Percentiles rank a stretch among this genome's conserved stretches.
Conservation (phyloP, 176 grass and related monocot genomes). For the Raddia distichophylla region DNA sequence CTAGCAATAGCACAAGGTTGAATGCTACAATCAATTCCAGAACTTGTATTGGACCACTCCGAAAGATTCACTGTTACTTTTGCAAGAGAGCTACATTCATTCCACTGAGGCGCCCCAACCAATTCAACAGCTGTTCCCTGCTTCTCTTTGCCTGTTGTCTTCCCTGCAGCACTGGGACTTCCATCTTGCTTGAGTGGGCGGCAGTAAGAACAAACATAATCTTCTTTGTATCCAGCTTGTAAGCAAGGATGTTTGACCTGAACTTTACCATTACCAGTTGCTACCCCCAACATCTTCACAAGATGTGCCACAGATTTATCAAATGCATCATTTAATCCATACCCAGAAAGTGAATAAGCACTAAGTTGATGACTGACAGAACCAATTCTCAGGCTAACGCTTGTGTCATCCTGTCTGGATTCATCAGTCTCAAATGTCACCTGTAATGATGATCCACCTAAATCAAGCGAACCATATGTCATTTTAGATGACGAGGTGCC, state of each 20-base stretch:
- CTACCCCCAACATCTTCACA: constrained; percentile 52
- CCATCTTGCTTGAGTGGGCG: constrained; percentile 60
- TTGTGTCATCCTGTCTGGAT: constrained; percentile 62
- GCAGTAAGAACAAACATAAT: constrained; percentile 86
- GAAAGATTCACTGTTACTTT: constrained; percentile 77
- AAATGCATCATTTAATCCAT: constrained; percentile 99
- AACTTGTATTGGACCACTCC: constrained; percentile 77
- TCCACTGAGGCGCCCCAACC: constrained; percentile 80
- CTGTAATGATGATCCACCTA: constrained; percentile 98
- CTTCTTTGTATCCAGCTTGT: constrained; percentile 85
- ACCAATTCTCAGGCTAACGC: constrained; percentile 74
- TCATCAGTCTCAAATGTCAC: constrained; percentile 93
- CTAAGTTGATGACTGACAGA: constrained; percentile 74
- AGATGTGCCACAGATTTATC: constrained; percentile 93
- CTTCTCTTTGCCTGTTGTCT: constrained; percentile 51
- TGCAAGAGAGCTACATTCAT: constrained; percentile 81
- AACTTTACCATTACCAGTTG: constrained; percentile 60
- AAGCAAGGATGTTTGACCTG: constrained; percentile 90
- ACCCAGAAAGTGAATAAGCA: constrained; percentile 96
- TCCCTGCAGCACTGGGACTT: constrained; percentile 60
- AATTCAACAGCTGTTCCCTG: constrained; percentile 70
- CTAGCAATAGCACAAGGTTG: constrained; percentile 80
- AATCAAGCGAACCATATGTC: constrained; percentile 94
- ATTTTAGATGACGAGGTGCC: constrained; percentile 65
- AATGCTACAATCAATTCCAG: constrained; percentile 68